Evolutionary conservation across 2,329 filamentous ascomycete genomes (phyloP).

Genomic region (Lasiodiplodia sp.): DNA sequence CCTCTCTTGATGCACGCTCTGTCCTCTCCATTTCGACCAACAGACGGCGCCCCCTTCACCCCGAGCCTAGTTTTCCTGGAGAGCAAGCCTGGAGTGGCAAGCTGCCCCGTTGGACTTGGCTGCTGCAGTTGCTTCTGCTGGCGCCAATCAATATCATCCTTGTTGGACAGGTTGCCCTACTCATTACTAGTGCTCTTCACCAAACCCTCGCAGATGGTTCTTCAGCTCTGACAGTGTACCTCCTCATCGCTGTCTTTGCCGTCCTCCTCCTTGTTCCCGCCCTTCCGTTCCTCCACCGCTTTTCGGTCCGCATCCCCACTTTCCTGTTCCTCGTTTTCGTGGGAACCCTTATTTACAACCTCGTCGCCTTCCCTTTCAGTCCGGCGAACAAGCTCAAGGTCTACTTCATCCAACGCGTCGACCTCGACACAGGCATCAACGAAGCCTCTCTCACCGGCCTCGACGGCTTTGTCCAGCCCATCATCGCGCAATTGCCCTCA

Average conservation of each 20-base stretch:
- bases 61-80: slow-evolving; percentile 14
- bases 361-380: slow-evolving; percentile 88
- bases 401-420: slow-evolving; percentile 82
- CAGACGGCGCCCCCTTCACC: slow-evolving; percentile 1
- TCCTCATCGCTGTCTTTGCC: slow-evolving; percentile 71
- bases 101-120: slow-evolving; percentile 85
- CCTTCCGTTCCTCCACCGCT: slow-evolving; percentile 84
- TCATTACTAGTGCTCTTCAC: slow-evolving; percentile 73
- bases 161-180: slow-evolving; percentile 75
- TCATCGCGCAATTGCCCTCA: slow-evolving; percentile 75
- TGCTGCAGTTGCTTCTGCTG: slow-evolving; percentile 82
- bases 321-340: slow-evolving; percentile 76
- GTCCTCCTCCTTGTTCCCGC: slow-evolving; percentile 77
- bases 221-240: slow-evolving; percentile 72
- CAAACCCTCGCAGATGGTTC: slow-evolving; percentile 89
- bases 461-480: slow-evolving; percentile 52
- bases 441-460: slow-evolving; percentile 61
- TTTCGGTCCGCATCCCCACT: slow-evolving; percentile 81
- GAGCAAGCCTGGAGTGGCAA: slow-evolving; percentile 88
- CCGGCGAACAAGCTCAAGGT: slow-evolving; percentile 80
- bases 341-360: slow-evolving; percentile 83
- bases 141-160: slow-evolving; percentile 81
- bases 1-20: slow-evolving; percentile 45
- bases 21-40: slow-evolving; percentile 25
- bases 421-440: slow-evolving; percentile 75